Evolutionary conservation across 192 early-diverging fungal species (phyloP).

Genomic region (Coemansia sp.): DNA sequence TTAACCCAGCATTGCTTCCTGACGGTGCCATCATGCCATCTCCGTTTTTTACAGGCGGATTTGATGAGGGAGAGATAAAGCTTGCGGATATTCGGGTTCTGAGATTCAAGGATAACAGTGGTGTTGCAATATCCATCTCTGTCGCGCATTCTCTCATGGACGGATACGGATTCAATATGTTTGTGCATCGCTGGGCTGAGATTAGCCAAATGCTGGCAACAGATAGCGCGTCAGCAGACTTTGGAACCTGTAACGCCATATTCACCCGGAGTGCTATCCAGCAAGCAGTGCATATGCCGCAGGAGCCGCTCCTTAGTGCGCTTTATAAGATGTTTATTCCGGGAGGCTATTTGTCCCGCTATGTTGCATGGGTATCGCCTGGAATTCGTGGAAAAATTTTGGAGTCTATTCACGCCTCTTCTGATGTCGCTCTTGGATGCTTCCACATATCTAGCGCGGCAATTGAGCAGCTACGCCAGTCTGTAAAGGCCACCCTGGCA

Average conservation of each 20-base stretch:
- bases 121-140: slow-evolving; percentile 7
- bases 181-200: slow-evolving; percentile 15
- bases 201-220: neutral
- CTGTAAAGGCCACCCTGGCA: neutral
- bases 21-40: too few relatives aligned
- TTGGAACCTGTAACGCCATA: neutral
- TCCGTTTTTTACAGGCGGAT: neutral
- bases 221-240: neutral
- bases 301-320: neutral
- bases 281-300: neutral
- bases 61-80: neutral
- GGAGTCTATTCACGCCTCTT: neutral
- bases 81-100: neutral
- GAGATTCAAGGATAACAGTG: slow-evolving; percentile 16
- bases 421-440: neutral
- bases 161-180: slow-evolving; percentile 4
- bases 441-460: slow-evolving; percentile 3
- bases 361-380: slow-evolving; percentile 13
- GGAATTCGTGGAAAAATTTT: slow-evolving; percentile 1
- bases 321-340: neutral
- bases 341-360: neutral
- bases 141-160: slow-evolving; percentile 12
- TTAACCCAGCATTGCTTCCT: neutral
- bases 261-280: neutral
- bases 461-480: neutral